A percentile compares a stretch with the other conserved stretches of the same genome.
Conservation (phyloP, 805 yeast species). For the Metschnikowia proteae region DNA sequence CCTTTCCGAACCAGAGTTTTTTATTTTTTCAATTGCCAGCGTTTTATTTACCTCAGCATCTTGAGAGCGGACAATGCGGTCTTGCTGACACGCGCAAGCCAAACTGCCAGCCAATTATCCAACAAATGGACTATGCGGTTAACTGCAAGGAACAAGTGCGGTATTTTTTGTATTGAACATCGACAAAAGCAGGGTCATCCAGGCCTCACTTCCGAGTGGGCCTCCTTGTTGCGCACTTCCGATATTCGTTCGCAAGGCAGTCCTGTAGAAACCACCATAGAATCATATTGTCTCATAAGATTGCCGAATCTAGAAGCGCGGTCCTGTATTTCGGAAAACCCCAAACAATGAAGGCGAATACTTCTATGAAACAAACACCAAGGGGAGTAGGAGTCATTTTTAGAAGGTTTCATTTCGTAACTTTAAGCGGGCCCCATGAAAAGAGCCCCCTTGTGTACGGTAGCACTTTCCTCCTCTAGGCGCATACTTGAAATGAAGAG, state of each 20-base stretch:
- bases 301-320: conserved; percentile 6
- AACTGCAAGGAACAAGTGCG: not conserved
- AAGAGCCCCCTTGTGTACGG: not conserved
- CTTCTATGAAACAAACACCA: not conserved
- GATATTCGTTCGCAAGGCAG: not conserved
- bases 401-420: not conserved
- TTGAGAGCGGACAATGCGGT: not conserved
- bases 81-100: not conserved
- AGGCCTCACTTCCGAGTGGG: not conserved
- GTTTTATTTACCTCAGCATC: not conserved
- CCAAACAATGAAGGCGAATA: not conserved
- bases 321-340: not conserved
- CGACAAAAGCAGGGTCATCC: not conserved
- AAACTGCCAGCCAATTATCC: not conserved
- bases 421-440: not conserved
- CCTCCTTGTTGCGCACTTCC: conserved; percentile 3
- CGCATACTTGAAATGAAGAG: not conserved
- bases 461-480: not conserved
- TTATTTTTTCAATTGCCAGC: not conserved
- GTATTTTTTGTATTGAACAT: not conserved
- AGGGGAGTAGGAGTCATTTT: not conserved
- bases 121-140: not conserved
- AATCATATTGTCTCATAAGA: conserved; percentile 2
- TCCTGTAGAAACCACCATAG: not conserved
- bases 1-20: not conserved